phyloP scores from a whole-genome alignment of 78 protist genomes.

The Dictyostelium firmibasis region DNA sequence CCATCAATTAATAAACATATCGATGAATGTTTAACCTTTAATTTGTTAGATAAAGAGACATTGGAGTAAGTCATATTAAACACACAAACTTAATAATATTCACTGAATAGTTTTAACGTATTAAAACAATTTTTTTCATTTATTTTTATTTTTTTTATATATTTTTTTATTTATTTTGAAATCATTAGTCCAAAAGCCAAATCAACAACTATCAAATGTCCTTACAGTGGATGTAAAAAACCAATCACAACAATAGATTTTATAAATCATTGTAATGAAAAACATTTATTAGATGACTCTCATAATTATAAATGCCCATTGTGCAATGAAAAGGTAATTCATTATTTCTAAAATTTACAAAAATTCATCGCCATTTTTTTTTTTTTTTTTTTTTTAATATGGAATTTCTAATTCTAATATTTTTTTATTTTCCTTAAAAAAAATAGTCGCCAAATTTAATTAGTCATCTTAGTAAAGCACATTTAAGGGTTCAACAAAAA shows the following conservation, averaged over 20 bases:
- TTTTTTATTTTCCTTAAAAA: not conserved
- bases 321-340: slow-evolving; percentile 43
- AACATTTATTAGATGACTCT: slow-evolving; percentile 40
- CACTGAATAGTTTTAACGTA: too few species aligned
- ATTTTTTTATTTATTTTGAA: not conserved
- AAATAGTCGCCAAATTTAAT: slow-evolving; percentile 23
- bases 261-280: slow-evolving; percentile 58
- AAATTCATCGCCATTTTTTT: not conserved
- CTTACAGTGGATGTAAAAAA: slow-evolving; percentile 38
- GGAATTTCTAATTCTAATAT: too few species aligned
- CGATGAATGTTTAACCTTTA: slow-evolving; percentile 68
- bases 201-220: slow-evolving; percentile 15
- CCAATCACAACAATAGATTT: slow-evolving; percentile 24
- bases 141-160: not conserved
- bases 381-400: too few species aligned
- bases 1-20: slow-evolving; percentile 55
- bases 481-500: slow-evolving; percentile 26
- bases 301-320: slow-evolving; percentile 44
- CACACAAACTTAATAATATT: too few species aligned
- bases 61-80: slow-evolving; percentile 10
- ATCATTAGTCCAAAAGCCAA: not conserved
- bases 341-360: not conserved
- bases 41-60: slow-evolving; percentile 57
- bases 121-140: too few species aligned
- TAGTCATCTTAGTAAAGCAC: slow-evolving; percentile 64